phyloP scores from a whole-genome alignment of 768 basidiomycete species.

The Naganishia vaughanmartiniae region DNA sequence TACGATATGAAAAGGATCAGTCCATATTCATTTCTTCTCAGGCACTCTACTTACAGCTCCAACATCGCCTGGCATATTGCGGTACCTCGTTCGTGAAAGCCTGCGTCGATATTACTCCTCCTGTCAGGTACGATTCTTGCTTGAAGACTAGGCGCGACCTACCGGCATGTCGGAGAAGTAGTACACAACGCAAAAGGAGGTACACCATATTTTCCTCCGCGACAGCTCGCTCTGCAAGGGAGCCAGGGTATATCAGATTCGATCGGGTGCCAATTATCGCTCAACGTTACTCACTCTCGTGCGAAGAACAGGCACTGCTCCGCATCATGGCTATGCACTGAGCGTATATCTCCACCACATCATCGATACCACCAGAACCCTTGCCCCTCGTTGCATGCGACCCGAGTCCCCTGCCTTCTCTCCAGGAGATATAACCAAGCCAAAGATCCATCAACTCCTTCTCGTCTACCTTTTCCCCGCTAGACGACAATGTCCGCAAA shows the following conservation, averaged over 20 bases:
- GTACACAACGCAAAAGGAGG: constrained; percentile 48
- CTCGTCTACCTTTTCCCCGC: constrained; percentile 8
- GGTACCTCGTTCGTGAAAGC: constrained; percentile 51
- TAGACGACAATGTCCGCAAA: constrained; percentile 31
- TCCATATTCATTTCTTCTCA: background rate
- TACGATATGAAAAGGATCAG: background rate
- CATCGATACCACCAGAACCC: constrained; percentile 43
- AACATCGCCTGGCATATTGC: constrained; percentile 53
- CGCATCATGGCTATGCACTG: constrained; percentile 42
- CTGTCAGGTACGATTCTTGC: too few relatives aligned
- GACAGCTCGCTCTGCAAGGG: constrained; percentile 33
- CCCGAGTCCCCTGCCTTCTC: constrained; percentile 46
- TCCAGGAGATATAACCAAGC: constrained; percentile 50
- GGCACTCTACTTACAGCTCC: constrained; percentile 49
- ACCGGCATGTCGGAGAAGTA: constrained; percentile 53
- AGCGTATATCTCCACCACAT: constrained; percentile 48
- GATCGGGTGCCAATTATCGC: background rate
- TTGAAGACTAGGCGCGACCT: constrained; percentile 14
- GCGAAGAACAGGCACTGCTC: constrained; percentile 23
- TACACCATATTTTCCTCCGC: constrained; percentile 53
- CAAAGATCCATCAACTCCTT: constrained; percentile 44
- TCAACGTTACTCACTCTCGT: constrained; percentile 22
- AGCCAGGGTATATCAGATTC: background rate
- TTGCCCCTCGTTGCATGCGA: constrained; percentile 27
- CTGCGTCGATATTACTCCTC: constrained; percentile 33